Evolutionary conservation across 75 land plant species (phyloP), one percentile per base, ranked within the genome.

Genomic region (Sequoiadendron giganteum): DNA sequence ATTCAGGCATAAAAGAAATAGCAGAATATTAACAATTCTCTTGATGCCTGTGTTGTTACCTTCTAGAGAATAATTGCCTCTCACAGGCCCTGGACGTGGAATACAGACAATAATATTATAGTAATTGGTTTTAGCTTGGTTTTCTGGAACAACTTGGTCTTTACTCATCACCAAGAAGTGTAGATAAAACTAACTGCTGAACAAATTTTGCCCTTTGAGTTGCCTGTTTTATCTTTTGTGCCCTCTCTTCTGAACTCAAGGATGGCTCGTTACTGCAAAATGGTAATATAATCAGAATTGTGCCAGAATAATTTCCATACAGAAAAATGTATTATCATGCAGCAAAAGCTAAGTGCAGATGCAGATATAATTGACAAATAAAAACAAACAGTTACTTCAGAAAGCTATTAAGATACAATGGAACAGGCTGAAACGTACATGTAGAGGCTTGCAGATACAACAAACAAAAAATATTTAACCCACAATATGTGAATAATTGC

Each of bases 161-260:
- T 43, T 80, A 80, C n/a, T 80, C 47, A 25, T 42, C n/a, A 80
- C 82, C 89, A 83, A 94, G 85, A 18, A 97, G 87, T 42, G 97
- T 95, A 21, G 97, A 96, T 28, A 96, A 85, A 45, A 97, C 88
- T 83, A 96, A 87, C 84, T 95, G 94, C 87, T 94, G 97, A 78
- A 96, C 90, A 88, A 97, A 97, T 30, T 84, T 91, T 40, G 99
- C 96, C 87, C 96, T 93, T 49, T 90, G 88, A 86, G 93, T 88
- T 75, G 94, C 99, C 85, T 96, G 94, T 54, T 89, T 92, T 65
- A 92, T 87, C 90, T 88, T 97, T 77, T 90, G 92, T 85, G 93
- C 95, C 85, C 97, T 94, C 93, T 97, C 96, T 91, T 97, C 99
- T 32, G 87, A 77, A 86, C 93, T 94, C 76, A 96, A 87, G 0